These are phyloP conservation scores for Arachis stenosperma DNA, from an alignment of 306 rosid genomes.

Conservation along the genomic window DNA sequence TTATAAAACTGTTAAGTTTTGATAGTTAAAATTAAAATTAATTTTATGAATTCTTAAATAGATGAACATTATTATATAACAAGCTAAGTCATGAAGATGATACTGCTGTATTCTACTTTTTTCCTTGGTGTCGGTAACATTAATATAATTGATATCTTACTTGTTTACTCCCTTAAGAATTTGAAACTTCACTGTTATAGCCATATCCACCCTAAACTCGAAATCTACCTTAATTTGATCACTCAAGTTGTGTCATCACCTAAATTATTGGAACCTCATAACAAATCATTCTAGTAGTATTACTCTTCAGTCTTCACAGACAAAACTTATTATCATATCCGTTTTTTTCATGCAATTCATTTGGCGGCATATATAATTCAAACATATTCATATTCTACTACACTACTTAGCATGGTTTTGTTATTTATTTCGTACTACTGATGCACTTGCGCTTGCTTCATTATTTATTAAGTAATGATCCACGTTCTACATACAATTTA, in stretches of 20 bases:
- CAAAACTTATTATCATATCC: too few species aligned
- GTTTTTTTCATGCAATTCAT: too few species aligned
- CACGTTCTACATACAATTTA: not conserved
- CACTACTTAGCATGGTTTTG: not conserved
- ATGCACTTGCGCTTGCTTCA: not conserved
- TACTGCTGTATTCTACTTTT: not conserved
- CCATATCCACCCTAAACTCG: too few species aligned
- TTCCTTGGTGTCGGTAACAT: not conserved
- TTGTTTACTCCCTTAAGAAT: not conserved
- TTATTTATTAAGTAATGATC: not conserved
- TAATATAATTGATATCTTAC: not conserved
- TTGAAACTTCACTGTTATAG: not conserved
- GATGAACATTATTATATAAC: too few species aligned
- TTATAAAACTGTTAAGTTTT: too few species aligned
- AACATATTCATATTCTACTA: not conserved
- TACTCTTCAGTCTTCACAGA: too few species aligned
- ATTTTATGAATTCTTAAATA: too few species aligned
- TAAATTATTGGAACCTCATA: too few species aligned
- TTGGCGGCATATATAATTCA: too few species aligned
- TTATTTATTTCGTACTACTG: not conserved
- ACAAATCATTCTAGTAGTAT: not conserved
- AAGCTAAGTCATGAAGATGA: too few species aligned
- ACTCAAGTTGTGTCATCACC: constrained; percentile 7
- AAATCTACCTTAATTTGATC: not conserved
- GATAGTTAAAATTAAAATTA: too few species aligned